Conservation (phyloP, 176 grass and related monocot genomes). For the Alloteropsis semialata region DNA sequence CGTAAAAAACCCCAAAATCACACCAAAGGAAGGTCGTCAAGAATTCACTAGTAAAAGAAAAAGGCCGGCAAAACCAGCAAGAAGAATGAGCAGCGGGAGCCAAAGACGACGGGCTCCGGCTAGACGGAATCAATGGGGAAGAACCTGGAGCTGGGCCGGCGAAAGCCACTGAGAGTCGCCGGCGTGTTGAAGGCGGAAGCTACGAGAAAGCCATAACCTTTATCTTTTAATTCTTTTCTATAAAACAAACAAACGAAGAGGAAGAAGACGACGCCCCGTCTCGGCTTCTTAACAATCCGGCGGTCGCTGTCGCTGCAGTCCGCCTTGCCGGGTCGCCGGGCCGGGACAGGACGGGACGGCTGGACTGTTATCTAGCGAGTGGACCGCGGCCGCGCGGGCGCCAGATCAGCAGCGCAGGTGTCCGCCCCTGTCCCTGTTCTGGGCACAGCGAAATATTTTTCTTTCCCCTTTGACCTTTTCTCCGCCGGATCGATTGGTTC, state of each 20-base stretch:
- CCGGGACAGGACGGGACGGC: neutral
- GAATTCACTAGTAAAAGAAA: neutral
- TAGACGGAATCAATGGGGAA: constrained; percentile 1
- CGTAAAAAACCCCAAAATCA: neutral
- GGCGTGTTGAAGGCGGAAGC: neutral
- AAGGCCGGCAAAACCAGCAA: neutral
- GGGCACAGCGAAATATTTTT: neutral
- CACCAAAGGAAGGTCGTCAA: neutral
- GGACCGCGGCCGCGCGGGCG: neutral
- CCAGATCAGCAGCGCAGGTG: constrained; percentile 18
- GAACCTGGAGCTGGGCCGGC: neutral
- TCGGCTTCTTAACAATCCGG: neutral
- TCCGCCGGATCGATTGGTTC: neutral
- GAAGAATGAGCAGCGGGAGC: neutral
- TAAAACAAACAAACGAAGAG: neutral
- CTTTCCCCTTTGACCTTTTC: neutral
- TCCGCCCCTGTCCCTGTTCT: neutral
- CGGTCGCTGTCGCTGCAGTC: constrained; percentile 8
- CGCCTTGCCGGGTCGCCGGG: neutral
- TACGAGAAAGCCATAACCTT: constrained; percentile 7
- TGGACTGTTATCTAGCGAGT: neutral
- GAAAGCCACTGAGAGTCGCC: neutral
- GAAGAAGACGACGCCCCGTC: neutral
- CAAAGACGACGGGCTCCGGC: neutral
- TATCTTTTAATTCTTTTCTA: neutral